These are phyloP conservation scores for Neodidymelliopsis sp. DNA, from an alignment of 2,329 filamentous ascomycete species.

Conservation along the genomic window DNA sequence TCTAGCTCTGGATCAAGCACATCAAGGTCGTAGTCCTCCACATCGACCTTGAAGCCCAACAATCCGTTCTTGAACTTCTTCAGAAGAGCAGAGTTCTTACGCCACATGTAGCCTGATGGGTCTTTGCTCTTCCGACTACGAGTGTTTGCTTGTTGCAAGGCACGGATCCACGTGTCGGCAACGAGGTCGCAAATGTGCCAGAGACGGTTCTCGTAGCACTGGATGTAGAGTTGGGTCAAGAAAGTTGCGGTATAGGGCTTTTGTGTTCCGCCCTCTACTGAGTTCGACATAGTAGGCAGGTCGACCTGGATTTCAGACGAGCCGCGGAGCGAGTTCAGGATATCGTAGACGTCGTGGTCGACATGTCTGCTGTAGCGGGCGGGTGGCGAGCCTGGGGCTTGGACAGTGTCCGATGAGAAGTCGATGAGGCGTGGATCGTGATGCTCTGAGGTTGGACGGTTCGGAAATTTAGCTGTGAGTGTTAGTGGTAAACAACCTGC, in stretches of 20 bases:
- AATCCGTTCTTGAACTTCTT: background rate
- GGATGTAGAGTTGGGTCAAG: slow-evolving; percentile 39
- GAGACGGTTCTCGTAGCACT: slow-evolving; percentile 21
- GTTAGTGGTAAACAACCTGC: background rate
- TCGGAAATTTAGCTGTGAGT: background rate
- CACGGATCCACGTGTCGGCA: slow-evolving; percentile 45
- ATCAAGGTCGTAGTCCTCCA: slow-evolving; percentile 15
- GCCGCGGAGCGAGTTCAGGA: slow-evolving; percentile 11
- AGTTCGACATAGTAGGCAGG: slow-evolving; percentile 24
- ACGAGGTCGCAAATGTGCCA: slow-evolving; percentile 41
- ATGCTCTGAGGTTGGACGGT: background rate
- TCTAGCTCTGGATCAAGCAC: slow-evolving; percentile 22
- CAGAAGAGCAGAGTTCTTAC: slow-evolving; percentile 21
- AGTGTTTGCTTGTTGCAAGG: slow-evolving; percentile 30
- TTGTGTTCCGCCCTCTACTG: background rate
- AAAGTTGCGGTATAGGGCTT: slow-evolving; percentile 28
- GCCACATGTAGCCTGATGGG: slow-evolving; percentile 22
- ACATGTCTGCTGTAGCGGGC: background rate
- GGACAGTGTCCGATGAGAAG: background rate
- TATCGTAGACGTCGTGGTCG: slow-evolving; percentile 1
- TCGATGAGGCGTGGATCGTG: background rate
- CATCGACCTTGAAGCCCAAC: slow-evolving; percentile 14
- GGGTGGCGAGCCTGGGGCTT: background rate
- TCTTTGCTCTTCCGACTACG: background rate
- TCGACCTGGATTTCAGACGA: slow-evolving; percentile 15